Base-by-base conservation (phyloP, 768 basidiomycete species). In the Termitomyces sp. region DNA sequence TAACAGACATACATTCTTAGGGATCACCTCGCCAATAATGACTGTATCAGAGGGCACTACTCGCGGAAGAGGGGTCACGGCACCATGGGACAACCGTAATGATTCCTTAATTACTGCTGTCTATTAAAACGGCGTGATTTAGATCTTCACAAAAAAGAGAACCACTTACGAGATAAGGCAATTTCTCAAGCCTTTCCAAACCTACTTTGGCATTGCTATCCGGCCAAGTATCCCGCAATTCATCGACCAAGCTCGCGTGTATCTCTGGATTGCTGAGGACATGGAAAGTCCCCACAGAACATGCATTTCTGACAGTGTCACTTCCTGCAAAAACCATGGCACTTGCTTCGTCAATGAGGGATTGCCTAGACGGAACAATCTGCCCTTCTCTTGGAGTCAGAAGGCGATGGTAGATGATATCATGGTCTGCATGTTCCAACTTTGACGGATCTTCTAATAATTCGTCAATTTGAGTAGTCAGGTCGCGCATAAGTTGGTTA, bases 241-340 rank as follows among this genome's bases (percentile, higher is more conserved):
- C 74, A 19, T 63, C 42, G 7, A 63, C 59, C 14, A 80, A 66
- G 30, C 57, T 66, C 7, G 58, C 34, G 34, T 67, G 61, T 11
- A 78, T 65, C 0, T 52, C 37, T 2, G 67, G 65, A 47, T 75
- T 67, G 10, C 58, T 64, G 12, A 76, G 63, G 16, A 77, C 60
- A 50, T 77, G 63, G 53, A 73, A 73, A 0, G 69, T 54, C 8
- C 70, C 76, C 27, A 74, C 66, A 0, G 67, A 72, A 55, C 73
- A 72, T 1, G 72, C 65, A 55, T 77, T 74, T 16, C 72, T 76
- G 14, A 73, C 71, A 4, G 77, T 78, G 58, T 78, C 79, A 25
- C 72, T 72, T 7, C 79, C 79, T 6, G 79, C 79, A 42, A 73
- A 73, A 4, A 70, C 59, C 58, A 76, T 59, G 47, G 68, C 69